Evolutionary conservation across 352 stramenopile species (phyloP).

Genomic region (Phytophthora chlamydospora): DNA sequence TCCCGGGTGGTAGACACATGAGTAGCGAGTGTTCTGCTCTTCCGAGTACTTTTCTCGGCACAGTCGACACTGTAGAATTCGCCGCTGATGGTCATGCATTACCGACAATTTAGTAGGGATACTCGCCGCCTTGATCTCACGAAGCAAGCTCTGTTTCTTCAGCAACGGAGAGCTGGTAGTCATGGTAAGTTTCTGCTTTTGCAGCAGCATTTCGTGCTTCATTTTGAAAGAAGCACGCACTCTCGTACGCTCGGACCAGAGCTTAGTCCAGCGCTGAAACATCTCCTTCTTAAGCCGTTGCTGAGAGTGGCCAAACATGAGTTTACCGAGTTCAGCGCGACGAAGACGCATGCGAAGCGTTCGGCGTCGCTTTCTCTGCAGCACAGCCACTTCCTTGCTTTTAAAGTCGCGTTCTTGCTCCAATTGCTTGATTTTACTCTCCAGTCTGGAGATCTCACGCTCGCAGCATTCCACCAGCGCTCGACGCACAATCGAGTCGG

Average conservation of each 20-base stretch:
- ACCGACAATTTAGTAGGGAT: constrained; percentile 49
- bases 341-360: constrained; percentile 50
- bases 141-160: constrained; percentile 22
- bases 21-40: constrained; percentile 69
- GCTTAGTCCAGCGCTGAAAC: constrained; percentile 67
- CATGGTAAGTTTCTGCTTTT: constrained; percentile 47
- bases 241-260: constrained; percentile 60
- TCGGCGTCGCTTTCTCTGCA: constrained; percentile 60
- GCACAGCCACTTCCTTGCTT: constrained; percentile 49
- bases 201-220: constrained; percentile 66
- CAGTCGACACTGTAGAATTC: constrained; percentile 57
- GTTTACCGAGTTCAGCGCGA: constrained; percentile 52
- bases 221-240: constrained; percentile 70
- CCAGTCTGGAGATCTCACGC: constrained; percentile 45
- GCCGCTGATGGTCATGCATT: constrained; percentile 67
- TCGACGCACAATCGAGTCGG: constrained; percentile 56
- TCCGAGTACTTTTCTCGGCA: constrained; percentile 75
- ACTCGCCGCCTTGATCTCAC: constrained; percentile 12
- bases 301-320: constrained; percentile 57
- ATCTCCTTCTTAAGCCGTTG: constrained; percentile 43
- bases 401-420: constrained; percentile 55
- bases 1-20: constrained; percentile 69
- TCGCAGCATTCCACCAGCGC: constrained; percentile 55
- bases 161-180: constrained; percentile 24
- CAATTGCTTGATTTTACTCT: constrained; percentile 40